Evolutionary conservation across 768 basidiomycete genomes (phyloP).

Genomic region (Cystobasidium onofrii): DNA sequence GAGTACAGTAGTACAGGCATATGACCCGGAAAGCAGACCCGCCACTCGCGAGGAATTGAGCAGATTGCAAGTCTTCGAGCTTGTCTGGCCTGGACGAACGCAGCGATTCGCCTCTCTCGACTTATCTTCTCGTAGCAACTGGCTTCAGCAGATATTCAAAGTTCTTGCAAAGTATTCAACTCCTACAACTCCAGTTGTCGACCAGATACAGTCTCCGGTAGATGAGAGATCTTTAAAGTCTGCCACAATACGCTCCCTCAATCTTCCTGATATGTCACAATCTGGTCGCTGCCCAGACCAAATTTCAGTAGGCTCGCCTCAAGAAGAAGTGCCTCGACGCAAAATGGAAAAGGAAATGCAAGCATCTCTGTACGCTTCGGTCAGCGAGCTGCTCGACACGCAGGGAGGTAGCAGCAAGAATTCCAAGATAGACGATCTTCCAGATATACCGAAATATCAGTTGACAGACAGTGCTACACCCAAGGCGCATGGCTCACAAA

Average conservation of each 20-base stretch:
- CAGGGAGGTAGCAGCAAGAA: not conserved
- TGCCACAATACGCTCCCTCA: not conserved
- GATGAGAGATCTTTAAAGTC: not conserved
- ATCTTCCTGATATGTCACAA: not conserved
- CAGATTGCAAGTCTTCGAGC: conserved; percentile 16
- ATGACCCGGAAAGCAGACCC: not conserved
- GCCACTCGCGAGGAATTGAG: not conserved
- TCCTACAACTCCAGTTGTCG: not conserved
- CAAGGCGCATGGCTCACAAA: not conserved
- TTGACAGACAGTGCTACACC: not conserved
- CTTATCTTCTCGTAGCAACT: not conserved
- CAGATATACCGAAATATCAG: conserved; percentile 9
- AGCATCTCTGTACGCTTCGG: conserved; percentile 24
- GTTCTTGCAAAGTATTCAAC: conserved; percentile 4
- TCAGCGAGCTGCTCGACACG: conserved; percentile 22
- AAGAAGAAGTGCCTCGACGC: not conserved
- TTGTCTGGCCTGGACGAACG: conserved; percentile 16
- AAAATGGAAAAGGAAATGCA: conserved; percentile 11
- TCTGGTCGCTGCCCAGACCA: not conserved
- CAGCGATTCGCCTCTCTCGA: conserved; percentile 20
- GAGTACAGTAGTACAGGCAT: not conserved
- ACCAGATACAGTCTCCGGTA: not conserved
- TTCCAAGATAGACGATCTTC: not conserved
- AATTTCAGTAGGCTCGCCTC: not conserved
- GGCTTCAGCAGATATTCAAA: conserved; percentile 6